phyloP scores from a whole-genome alignment of 306 rosid genomes.

The Oxytropis ochrocephala region DNA sequence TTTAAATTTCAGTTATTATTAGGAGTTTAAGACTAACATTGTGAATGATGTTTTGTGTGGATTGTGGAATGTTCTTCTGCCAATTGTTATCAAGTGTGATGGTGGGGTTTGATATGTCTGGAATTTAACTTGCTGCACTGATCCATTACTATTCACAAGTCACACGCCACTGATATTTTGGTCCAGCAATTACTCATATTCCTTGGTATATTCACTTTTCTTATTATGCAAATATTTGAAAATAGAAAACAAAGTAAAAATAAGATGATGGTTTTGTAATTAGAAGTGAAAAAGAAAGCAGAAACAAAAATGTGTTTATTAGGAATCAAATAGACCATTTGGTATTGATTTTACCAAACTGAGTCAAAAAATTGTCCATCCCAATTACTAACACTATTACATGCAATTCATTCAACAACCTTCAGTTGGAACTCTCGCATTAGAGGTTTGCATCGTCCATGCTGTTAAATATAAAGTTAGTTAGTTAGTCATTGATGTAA shows the following conservation, averaged over 20 bases:
- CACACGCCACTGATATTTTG: slow-evolving; percentile 22
- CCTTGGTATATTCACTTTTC: background rate
- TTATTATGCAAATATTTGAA: too few species aligned
- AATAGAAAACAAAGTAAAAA: too few species aligned
- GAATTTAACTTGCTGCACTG: slow-evolving; percentile 11
- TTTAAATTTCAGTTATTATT: slow-evolving; percentile 19
- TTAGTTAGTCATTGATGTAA: too few species aligned
- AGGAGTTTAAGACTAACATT: slow-evolving; percentile 38
- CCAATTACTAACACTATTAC: background rate
- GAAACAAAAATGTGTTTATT: too few species aligned
- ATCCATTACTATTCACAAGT: slow-evolving; percentile 13
- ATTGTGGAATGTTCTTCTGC: slow-evolving; percentile 39
- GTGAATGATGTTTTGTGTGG: slow-evolving; percentile 46
- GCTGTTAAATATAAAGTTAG: too few species aligned
- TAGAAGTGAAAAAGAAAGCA: too few species aligned
- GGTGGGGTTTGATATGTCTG: slow-evolving; percentile 38
- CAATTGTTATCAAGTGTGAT: slow-evolving; percentile 26
- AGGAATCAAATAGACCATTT: too few species aligned
- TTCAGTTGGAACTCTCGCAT: too few species aligned
- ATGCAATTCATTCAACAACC: too few species aligned
- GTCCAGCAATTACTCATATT: slow-evolving; percentile 16
- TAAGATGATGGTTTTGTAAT: too few species aligned
- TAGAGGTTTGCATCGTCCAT: too few species aligned
- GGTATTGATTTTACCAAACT: background rate
- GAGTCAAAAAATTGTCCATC: background rate